Evolutionary conservation across 371 early-diverging fungal species (phyloP).

Genomic region (Gilbertella persicaria): DNA sequence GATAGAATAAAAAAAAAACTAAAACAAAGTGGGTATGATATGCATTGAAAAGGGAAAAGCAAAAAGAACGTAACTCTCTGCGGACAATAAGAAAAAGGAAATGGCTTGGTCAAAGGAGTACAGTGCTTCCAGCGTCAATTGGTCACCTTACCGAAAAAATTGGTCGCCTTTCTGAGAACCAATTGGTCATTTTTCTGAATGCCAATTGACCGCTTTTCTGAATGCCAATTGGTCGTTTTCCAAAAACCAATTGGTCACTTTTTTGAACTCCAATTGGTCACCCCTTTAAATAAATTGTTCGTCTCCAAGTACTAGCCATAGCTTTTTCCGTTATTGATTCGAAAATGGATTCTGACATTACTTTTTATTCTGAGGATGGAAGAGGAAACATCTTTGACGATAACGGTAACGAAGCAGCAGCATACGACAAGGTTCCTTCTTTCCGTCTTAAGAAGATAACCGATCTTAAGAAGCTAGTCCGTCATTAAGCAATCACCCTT

Average conservation of each 20-base stretch:
- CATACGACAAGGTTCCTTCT: slow-evolving; percentile 2
- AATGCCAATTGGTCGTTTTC: too few relatives aligned
- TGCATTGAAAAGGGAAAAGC: too few relatives aligned
- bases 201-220: slow-evolving; percentile 4
- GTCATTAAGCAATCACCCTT: neutral
- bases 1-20: too few relatives aligned
- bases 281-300: slow-evolving; percentile 3
- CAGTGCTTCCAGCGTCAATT: too few relatives aligned
- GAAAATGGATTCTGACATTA: slow-evolving; percentile 8
- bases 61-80: too few relatives aligned
- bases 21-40: too few relatives aligned
- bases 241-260: slow-evolving; percentile 2
- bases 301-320: neutral
- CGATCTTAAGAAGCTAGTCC: slow-evolving; percentile 8
- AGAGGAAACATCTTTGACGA: slow-evolving; percentile 8
- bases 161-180: too few relatives aligned
- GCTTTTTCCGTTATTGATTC: too few relatives aligned
- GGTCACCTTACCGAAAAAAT: too few relatives aligned
- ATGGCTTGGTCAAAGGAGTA: too few relatives aligned
- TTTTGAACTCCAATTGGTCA: slow-evolving; percentile 8
- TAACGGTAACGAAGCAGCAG: slow-evolving; percentile 1
- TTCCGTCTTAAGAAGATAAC: slow-evolving; percentile 13
- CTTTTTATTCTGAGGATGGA: slow-evolving; percentile 10
- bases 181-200: slow-evolving; percentile 9
- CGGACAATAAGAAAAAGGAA: too few relatives aligned